Conservation (phyloP, 2,329 filamentous ascomycete species). For the Neospermospora avenae region DNA sequence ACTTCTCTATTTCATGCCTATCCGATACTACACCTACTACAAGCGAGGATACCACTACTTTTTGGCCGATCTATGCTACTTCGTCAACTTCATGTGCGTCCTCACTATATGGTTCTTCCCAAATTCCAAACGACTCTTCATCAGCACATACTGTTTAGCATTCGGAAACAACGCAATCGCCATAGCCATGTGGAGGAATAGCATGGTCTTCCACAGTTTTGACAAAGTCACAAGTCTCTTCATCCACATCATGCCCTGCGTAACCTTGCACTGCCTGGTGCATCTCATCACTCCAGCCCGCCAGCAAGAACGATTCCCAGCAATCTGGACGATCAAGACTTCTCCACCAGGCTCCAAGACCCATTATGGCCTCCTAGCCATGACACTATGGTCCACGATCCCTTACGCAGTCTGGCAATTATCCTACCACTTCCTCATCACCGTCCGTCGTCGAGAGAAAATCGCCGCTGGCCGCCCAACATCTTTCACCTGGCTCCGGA, state of each 20-base stretch:
- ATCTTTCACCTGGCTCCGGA: constrained; percentile 94
- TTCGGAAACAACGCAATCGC: constrained; percentile 97
- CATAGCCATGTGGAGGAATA: constrained; percentile 99
- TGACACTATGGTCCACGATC: constrained; percentile 92
- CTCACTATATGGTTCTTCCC: constrained; percentile 90
- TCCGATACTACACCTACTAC: constrained; percentile 88
- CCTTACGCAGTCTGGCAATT: constrained; percentile 94
- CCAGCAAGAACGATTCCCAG: constrained; percentile 73
- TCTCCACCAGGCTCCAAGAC: constrained; percentile 67
- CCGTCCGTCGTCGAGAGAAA: constrained; percentile 88
- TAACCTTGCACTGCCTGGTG: constrained; percentile 86
- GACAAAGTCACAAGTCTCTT: constrained; percentile 98
- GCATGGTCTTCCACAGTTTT: constrained; percentile 95
- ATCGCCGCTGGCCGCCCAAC: constrained; percentile 94
- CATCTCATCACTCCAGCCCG: constrained; percentile 69
- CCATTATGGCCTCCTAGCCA: constrained; percentile 75
- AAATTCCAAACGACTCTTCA: constrained; percentile 84
- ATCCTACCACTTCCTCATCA: constrained; percentile 91
- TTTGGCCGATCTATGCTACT: constrained; percentile 95
- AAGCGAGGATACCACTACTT: constrained; percentile 95
- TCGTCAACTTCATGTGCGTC: constrained; percentile 84
- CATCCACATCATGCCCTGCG: constrained; percentile 98
- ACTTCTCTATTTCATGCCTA: constrained; percentile 93
- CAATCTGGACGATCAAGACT: constrained; percentile 76
- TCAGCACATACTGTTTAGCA: constrained; percentile 85